Percentiles rank a stretch among this genome's conserved stretches.
Evolutionary conservation across 2,329 filamentous ascomycete species (phyloP).

Genomic region (Sporothrix globosa): DNA sequence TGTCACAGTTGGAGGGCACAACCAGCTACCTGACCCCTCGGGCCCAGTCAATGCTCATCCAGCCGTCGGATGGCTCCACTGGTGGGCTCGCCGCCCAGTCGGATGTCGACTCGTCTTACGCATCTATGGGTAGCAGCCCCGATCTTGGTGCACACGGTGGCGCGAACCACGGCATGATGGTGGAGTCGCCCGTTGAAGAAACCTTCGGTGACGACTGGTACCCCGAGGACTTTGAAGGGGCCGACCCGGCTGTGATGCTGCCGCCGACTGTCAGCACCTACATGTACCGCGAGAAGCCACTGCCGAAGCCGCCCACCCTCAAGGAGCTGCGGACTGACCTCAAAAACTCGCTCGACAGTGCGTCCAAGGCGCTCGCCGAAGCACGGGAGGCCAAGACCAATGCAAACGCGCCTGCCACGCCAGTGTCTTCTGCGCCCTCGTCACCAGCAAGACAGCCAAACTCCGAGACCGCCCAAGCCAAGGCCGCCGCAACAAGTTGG

Average conservation of each 20-base stretch:
- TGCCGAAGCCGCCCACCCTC: constrained; percentile 83
- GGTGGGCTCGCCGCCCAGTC: constrained; percentile 39
- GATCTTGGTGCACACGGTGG: constrained; percentile 51
- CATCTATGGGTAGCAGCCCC: constrained; percentile 62
- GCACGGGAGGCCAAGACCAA: constrained; percentile 48
- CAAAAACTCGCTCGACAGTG: constrained; percentile 70
- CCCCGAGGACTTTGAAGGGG: constrained; percentile 58
- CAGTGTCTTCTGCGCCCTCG: constrained; percentile 20
- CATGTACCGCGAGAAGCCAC: constrained; percentile 77
- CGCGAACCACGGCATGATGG: constrained; percentile 42
- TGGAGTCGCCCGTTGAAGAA: constrained; percentile 54
- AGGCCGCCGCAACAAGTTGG: constrained; percentile 58
- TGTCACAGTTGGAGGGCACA: constrained; percentile 55
- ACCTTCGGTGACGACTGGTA: constrained; percentile 52
- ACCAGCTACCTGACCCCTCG: constrained; percentile 19
- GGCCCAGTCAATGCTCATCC: constrained; percentile 25
- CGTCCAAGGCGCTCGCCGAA: constrained; percentile 67
- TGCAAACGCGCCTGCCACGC: constrained; percentile 26
- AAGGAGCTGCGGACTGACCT: constrained; percentile 70
- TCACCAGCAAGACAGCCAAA: constrained; percentile 26
- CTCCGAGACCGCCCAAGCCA: constrained; percentile 30
- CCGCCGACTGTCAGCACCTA: constrained; percentile 98
- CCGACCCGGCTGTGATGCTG: constrained; percentile 76
- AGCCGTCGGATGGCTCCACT: constrained; percentile 1
- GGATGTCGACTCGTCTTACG: constrained; percentile 63